Evolutionary conservation across 805 yeast species (phyloP).

Genomic region (Komagataella ulmi): DNA sequence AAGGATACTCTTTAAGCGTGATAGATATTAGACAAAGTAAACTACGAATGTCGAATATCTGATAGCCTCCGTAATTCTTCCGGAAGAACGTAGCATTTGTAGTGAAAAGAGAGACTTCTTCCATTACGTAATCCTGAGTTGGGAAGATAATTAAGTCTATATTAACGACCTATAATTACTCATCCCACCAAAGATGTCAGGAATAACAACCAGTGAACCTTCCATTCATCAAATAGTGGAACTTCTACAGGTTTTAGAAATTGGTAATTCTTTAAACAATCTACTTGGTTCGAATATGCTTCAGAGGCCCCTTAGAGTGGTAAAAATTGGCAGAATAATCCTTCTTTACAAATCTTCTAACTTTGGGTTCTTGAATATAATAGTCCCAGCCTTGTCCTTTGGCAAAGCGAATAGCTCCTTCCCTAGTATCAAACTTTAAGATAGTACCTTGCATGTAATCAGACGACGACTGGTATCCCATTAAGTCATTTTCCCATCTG

Average conservation of each 20-base stretch:
- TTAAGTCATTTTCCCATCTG: conserved; percentile 83
- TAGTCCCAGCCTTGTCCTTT: conserved; percentile 79
- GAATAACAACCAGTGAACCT: neutral
- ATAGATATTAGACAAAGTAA: neutral
- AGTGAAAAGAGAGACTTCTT: no score
- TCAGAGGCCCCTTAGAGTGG: conserved; percentile 58
- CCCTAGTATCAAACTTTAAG: conserved; percentile 61
- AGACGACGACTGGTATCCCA: conserved; percentile 71
- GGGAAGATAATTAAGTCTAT: no score
- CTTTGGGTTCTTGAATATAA: conserved; percentile 71
- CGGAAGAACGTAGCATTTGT: no score
- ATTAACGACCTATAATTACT: no score
- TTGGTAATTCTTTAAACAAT: neutral
- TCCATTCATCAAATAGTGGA: neutral
- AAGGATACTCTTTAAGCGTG: no score
- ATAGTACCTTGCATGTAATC: conserved; percentile 76
- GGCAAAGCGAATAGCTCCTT: conserved; percentile 69
- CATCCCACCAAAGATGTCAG: neutral
- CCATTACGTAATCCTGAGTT: neutral
- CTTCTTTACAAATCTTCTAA: conserved; percentile 60
- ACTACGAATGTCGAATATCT: no score
- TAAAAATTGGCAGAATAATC: conserved; percentile 60
- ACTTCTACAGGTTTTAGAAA: neutral
- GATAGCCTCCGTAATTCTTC: neutral
- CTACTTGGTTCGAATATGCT: conserved; percentile 69